Evolutionary conservation across 2,329 filamentous ascomycete genomes (phyloP).

Genomic region (Fusarium denticulatum): DNA sequence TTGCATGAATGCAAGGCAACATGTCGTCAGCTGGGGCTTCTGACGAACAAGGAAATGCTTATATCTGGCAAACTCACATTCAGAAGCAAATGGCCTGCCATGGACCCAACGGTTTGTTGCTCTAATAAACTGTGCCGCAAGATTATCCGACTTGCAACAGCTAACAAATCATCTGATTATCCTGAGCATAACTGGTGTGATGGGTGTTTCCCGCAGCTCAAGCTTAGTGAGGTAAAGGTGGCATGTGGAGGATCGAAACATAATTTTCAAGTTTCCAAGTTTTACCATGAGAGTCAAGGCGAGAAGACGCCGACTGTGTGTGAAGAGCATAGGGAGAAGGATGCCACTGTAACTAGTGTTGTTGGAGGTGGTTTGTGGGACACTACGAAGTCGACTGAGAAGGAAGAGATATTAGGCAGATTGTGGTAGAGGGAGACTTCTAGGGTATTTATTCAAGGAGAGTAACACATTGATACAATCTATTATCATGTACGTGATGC

Average conservation of each 20-base stretch:
- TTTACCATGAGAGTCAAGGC: conserved; percentile 51
- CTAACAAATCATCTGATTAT: conserved; percentile 34
- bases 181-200: conserved; percentile 47
- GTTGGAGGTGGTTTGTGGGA: conserved; percentile 2
- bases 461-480: neutral
- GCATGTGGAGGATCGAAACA: conserved; percentile 43
- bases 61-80: neutral
- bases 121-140: conserved; percentile 53
- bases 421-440: neutral
- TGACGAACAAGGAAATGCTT: conserved; percentile 25
- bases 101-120: conserved; percentile 47
- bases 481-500: neutral
- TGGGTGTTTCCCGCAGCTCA: conserved; percentile 47
- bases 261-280: conserved; percentile 46
- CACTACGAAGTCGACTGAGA: neutral
- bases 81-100: conserved; percentile 41
- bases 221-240: conserved; percentile 24
- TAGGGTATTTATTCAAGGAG: no score
- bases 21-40: conserved; percentile 45
- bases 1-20: conserved; percentile 49
- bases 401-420: neutral
- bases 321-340: conserved; percentile 15
- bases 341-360: neutral
- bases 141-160: conserved; percentile 43
- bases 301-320: conserved; percentile 40